Conservation (phyloP, 1,284 basidiomycete genomes). For the Wolfiporia cocos region DNA sequence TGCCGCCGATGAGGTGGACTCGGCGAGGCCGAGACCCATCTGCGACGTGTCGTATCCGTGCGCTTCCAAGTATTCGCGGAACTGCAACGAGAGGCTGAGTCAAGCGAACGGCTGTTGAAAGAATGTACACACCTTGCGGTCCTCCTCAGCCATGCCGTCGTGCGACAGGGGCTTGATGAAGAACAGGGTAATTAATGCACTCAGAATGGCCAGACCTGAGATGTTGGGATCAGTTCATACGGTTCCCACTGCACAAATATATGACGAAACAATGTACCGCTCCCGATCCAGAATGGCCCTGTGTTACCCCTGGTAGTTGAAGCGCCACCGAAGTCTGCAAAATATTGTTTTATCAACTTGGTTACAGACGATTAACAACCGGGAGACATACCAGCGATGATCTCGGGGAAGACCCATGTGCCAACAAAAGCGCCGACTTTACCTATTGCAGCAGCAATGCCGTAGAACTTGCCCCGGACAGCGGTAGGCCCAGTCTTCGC, state of each 20-base stretch:
- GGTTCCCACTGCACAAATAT: too few relatives aligned
- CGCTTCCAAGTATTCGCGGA: conserved; percentile 73
- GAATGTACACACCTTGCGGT: conserved; percentile 42
- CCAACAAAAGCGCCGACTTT: conserved; percentile 87
- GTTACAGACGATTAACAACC: neutral
- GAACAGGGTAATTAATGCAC: conserved; percentile 68
- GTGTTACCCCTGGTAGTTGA: conserved; percentile 52
- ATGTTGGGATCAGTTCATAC: neutral
- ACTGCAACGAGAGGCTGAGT: conserved; percentile 32
- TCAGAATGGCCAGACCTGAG: conserved; percentile 66
- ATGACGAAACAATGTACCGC: conserved; percentile 49
- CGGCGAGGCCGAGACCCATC: conserved; percentile 70
- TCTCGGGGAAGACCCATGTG: conserved; percentile 41
- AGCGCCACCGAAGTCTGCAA: conserved; percentile 54
- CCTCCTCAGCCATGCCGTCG: conserved; percentile 80
- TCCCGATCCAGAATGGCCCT: conserved; percentile 79
- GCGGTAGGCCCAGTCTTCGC: conserved; percentile 81
- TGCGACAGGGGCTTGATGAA: conserved; percentile 72
- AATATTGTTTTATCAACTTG: neutral
- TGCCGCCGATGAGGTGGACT: too few relatives aligned
- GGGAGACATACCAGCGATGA: conserved; percentile 47
- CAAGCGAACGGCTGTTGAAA: conserved; percentile 7
- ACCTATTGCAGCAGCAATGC: conserved; percentile 83
- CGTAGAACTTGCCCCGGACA: conserved; percentile 83
- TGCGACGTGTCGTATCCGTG: conserved; percentile 71